Conservation (phyloP, 2,329 filamentous ascomycete species). For the Kalmusia sp. region DNA sequence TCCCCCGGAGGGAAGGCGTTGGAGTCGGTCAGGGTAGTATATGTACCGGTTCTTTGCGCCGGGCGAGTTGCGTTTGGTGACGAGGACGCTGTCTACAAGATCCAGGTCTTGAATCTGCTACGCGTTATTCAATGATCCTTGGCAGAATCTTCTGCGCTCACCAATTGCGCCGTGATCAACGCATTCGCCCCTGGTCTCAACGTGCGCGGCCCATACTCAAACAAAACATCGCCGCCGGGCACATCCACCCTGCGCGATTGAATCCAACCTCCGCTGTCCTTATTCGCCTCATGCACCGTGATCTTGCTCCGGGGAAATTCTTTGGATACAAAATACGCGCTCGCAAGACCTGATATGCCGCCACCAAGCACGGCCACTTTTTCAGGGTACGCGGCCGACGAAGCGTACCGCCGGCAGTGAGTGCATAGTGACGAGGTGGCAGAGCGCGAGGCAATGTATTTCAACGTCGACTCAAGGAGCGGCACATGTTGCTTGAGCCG, state of each 20-base stretch:
- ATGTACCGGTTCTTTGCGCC: conserved; percentile 74
- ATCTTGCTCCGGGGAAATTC: conserved; percentile 73
- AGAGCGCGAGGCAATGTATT: conserved; percentile 27
- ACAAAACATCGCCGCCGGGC: conserved; percentile 69
- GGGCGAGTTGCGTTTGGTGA: conserved; percentile 58
- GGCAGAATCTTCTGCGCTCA: conserved; percentile 49
- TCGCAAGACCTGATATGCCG: conserved; percentile 59
- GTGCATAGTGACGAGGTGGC: conserved; percentile 27
- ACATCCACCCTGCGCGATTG: conserved; percentile 69
- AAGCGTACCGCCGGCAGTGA: conserved; percentile 25
- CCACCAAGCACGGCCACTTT: conserved; percentile 60
- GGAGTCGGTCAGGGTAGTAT: conserved; percentile 86
- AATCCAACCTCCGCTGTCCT: conserved; percentile 84
- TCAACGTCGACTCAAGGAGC: conserved; percentile 42
- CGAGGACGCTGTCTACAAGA: conserved; percentile 63
- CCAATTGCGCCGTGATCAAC: conserved; percentile 73
- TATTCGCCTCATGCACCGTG: conserved; percentile 78
- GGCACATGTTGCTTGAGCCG: conserved; percentile 44
- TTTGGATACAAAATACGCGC: conserved; percentile 73
- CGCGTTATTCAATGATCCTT: conserved; percentile 8
- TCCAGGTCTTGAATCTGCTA: conserved; percentile 64
- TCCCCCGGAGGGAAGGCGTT: conserved; percentile 48
- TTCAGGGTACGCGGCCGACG: conserved; percentile 35
- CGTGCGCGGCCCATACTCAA: conserved; percentile 86
- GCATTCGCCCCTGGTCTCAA: conserved; percentile 68